Percentiles rank a stretch among this genome's conserved stretches.
Conservation (phyloP, 768 basidiomycete species). For the Rubroboletus pulcherrimus region DNA sequence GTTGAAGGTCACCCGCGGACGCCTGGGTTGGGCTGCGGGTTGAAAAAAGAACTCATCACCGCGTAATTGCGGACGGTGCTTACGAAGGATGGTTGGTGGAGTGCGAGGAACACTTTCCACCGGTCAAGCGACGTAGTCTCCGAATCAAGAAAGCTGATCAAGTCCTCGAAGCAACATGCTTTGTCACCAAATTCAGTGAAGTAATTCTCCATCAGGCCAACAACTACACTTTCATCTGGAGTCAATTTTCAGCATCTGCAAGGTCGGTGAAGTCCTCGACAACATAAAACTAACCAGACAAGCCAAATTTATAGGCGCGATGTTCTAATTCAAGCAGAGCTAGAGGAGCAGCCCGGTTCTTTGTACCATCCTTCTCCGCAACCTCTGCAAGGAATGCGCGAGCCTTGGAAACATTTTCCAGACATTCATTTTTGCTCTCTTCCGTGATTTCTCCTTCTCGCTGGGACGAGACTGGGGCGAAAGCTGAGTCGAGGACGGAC, state of each 20-base stretch:
- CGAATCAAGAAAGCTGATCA: constrained; percentile 61
- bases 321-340: constrained; percentile 76
- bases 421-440: constrained; percentile 35
- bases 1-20: constrained; percentile 52
- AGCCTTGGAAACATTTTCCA: constrained; percentile 40
- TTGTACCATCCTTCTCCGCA: constrained; percentile 61
- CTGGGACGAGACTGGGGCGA: constrained; percentile 37
- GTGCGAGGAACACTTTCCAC: constrained; percentile 54
- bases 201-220: constrained; percentile 59
- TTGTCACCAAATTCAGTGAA: constrained; percentile 74
- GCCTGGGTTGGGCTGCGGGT: constrained; percentile 35
- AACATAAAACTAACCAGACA: constrained; percentile 38
- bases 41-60: constrained; percentile 17
- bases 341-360: constrained; percentile 71
- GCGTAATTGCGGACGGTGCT: constrained; percentile 21
- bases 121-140: constrained; percentile 42
- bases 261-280: background rate
- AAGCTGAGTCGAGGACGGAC: constrained; percentile 65
- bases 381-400: constrained; percentile 52
- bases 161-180: constrained; percentile 83
- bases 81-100: constrained; percentile 48
- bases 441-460: constrained; percentile 29
- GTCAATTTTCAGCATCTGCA: constrained; percentile 1
- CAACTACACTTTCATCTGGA: constrained; percentile 45
- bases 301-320: constrained; percentile 44